Conservation (phyloP, 2,329 filamentous ascomycete genomes). For the Blastomyces emzantsi region DNA sequence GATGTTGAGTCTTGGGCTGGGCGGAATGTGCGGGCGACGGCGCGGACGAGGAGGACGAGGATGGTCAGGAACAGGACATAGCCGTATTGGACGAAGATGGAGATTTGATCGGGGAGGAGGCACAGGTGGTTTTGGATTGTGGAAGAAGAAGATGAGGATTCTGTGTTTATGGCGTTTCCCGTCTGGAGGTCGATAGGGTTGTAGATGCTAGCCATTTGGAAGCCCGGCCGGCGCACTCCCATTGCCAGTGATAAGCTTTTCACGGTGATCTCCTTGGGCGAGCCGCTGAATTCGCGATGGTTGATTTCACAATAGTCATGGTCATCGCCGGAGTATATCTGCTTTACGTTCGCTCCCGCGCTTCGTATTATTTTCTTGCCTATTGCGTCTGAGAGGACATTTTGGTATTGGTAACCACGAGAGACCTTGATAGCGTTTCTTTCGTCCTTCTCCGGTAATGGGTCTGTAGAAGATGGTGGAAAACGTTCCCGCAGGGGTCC, state of each 20-base stretch:
- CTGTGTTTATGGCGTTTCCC: conserved; percentile 24
- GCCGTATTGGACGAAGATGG: conserved; percentile 72
- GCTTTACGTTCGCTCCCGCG: conserved; percentile 64
- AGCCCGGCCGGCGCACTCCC: conserved; percentile 81
- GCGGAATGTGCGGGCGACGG: conserved; percentile 27
- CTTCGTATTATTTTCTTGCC: conserved; percentile 67
- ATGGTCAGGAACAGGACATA: conserved; percentile 51
- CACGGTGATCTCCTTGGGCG: conserved; percentile 74
- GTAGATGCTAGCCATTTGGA: conserved; percentile 81
- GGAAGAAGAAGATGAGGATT: conserved; percentile 17
- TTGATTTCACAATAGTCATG: conserved; percentile 94
- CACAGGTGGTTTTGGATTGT: conserved; percentile 88
- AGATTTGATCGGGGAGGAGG: conserved; percentile 77
- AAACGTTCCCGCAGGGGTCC: conserved; percentile 77
- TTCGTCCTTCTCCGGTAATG: conserved; percentile 51
- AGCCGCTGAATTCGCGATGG: conserved; percentile 59
- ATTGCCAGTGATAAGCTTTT: conserved; percentile 95
- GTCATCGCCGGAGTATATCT: conserved; percentile 92
- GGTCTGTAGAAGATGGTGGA: conserved; percentile 58
- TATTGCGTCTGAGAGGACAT: conserved; percentile 70
- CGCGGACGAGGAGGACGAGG: conserved; percentile 38
- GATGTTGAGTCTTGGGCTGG: conserved; percentile 13
- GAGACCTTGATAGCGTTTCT: conserved; percentile 69
- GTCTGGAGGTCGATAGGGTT: conserved; percentile 64
- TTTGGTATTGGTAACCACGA: conserved; percentile 91